Percentiles rank a stretch among this genome's conserved stretches.
These are phyloP conservation scores for Rhododendron molle DNA, from an alignment of 148 eudicot genomes.

Conservation along the genomic window DNA sequence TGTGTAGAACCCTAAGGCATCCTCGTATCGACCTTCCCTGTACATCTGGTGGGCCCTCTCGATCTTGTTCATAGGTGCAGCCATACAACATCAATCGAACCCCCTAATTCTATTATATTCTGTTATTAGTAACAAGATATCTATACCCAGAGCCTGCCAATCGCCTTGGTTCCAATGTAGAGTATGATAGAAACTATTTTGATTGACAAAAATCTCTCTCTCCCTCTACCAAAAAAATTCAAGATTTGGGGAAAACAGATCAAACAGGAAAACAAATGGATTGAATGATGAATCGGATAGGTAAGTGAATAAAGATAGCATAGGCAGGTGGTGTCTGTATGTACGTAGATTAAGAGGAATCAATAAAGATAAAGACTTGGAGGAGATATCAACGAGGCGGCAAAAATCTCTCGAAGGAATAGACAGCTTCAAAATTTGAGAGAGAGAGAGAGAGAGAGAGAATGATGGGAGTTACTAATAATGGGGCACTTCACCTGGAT, in stretches of 20 bases:
- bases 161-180: neutral
- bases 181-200: neutral
- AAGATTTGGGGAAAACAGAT: neutral
- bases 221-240: neutral
- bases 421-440: neutral
- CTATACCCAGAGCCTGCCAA: neutral
- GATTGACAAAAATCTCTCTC: neutral
- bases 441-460: neutral
- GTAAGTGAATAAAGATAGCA: neutral
- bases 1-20: slow-evolving; percentile 67
- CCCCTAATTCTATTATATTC: neutral
- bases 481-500: neutral
- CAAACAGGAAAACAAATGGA: neutral
- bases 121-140: too few relatives aligned
- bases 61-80: slow-evolving; percentile 53
- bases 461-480: neutral
- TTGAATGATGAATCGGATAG: neutral
- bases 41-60: slow-evolving; percentile 91
- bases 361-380: neutral
- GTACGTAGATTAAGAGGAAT: neutral
- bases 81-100: slow-evolving; percentile 3
- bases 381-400: slow-evolving; percentile 6
- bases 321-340: neutral
- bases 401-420: neutral
- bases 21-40: slow-evolving; percentile 58